Evolutionary conservation across 148 eudicot species (phyloP).

Genomic region (Euryodendron excelsum): DNA sequence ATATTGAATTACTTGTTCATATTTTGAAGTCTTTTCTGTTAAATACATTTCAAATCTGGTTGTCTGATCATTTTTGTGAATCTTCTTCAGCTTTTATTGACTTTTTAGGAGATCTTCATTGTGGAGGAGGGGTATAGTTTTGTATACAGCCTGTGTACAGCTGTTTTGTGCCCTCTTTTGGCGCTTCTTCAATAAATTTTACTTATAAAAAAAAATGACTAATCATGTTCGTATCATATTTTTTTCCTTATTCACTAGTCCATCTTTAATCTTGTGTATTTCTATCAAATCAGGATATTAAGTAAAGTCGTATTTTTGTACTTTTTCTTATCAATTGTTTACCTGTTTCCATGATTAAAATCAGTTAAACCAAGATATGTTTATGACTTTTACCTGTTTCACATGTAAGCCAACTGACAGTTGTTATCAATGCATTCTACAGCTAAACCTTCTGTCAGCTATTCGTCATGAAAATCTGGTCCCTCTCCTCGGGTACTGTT

Average conservation of each 20-base stretch:
- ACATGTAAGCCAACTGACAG: conserved; percentile 6
- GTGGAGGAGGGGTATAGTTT: no score
- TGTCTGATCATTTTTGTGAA: no score
- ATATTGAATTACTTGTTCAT: no score
- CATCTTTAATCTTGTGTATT: background rate
- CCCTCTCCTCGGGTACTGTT: conserved; percentile 55
- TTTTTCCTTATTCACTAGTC: background rate
- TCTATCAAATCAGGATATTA: no score
- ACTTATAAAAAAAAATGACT: no score
- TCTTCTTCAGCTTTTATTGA: no score
- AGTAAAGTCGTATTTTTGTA: background rate
- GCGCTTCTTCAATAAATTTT: no score
- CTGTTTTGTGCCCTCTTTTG: no score
- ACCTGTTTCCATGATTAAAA: background rate
- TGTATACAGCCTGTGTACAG: no score
- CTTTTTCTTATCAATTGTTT: background rate
- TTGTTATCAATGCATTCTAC: conserved; percentile 17
- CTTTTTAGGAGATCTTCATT: no score
- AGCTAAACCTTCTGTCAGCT: conserved; percentile 51
- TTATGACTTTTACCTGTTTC: background rate
- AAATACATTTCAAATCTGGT: no score
- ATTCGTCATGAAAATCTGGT: conserved; percentile 54
- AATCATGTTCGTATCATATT: background rate
- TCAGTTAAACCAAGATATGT: background rate
- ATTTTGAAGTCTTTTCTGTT: no score